These are phyloP conservation scores for Verruconis gallopava DNA, from an alignment of 2,329 filamentous ascomycete genomes.

Conservation along the genomic window DNA sequence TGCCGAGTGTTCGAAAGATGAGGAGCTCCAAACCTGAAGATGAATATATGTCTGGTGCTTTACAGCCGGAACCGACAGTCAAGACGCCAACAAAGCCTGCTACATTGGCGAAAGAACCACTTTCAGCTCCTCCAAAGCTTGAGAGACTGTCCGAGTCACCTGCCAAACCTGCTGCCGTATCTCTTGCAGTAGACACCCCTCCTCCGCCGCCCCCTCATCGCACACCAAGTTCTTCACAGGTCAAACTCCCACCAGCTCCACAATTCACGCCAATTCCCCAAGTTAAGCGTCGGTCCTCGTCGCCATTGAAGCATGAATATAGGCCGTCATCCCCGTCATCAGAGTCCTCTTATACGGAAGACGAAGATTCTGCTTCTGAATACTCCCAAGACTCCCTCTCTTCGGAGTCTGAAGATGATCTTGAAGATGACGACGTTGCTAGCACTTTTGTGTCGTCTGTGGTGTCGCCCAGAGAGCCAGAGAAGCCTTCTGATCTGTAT, in stretches of 20 bases:
- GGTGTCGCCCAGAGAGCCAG: neutral
- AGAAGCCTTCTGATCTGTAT: slow-evolving; percentile 4
- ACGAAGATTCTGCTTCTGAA: slow-evolving; percentile 37
- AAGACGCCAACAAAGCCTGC: slow-evolving; percentile 7
- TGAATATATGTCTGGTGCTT: neutral
- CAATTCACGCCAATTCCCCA: slow-evolving; percentile 36
- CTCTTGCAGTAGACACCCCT: slow-evolving; percentile 12
- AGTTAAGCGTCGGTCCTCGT: slow-evolving; percentile 62
- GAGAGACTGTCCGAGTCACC: slow-evolving; percentile 12
- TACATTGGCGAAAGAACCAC: slow-evolving; percentile 1
- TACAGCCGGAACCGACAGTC: neutral
- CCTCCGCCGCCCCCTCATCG: slow-evolving; percentile 29
- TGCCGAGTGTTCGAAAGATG: slow-evolving; percentile 33
- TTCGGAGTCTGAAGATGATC: slow-evolving; percentile 44
- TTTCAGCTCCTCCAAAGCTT: slow-evolving; percentile 7
- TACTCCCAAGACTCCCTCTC: slow-evolving; percentile 40
- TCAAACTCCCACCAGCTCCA: slow-evolving; percentile 31
- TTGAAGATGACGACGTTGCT: slow-evolving; percentile 32
- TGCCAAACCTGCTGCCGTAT: slow-evolving; percentile 9
- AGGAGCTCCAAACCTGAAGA: slow-evolving; percentile 23
- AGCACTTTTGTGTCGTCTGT: slow-evolving; percentile 5
- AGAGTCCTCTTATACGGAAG: slow-evolving; percentile 29
- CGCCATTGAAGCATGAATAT: slow-evolving; percentile 93
- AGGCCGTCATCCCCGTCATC: slow-evolving; percentile 65
- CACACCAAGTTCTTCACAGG: slow-evolving; percentile 35